Evolutionary conservation across 2,329 filamentous ascomycete genomes (phyloP).

Genomic region (Cylindrodendrum hubeiense): DNA sequence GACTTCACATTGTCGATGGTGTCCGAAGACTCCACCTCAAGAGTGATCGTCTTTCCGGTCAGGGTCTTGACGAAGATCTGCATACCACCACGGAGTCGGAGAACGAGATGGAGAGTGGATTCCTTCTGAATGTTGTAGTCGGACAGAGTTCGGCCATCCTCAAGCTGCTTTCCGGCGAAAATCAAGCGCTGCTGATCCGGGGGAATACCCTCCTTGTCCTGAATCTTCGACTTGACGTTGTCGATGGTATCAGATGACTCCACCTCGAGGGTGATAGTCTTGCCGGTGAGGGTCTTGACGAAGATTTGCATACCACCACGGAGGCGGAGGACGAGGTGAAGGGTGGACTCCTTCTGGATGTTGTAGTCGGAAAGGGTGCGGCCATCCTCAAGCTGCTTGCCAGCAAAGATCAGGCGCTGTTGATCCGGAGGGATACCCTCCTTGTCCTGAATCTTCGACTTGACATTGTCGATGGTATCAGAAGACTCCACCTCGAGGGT

Average conservation of each 20-base stretch:
- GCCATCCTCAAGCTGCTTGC: constrained; percentile 95
- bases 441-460: constrained; percentile 98
- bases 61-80: constrained; percentile 84
- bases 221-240: constrained; percentile 95
- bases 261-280: constrained; percentile 94
- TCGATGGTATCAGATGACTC: constrained; percentile 93
- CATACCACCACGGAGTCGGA: constrained; percentile 86
- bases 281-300: constrained; percentile 89
- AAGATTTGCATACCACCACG: constrained; percentile 93
- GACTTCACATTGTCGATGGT: constrained; percentile 98
- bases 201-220: constrained; percentile 93
- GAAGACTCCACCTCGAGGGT: constrained; percentile 90
- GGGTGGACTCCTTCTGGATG: constrained; percentile 92
- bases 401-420: constrained; percentile 94
- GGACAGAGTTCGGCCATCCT: constrained; percentile 89
- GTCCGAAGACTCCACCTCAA: constrained; percentile 89
- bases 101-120: constrained; percentile 83
- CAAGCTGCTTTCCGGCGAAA: constrained; percentile 93
- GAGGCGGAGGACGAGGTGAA: constrained; percentile 87
- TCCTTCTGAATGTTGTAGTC: constrained; percentile 99
- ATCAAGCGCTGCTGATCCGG: constrained; percentile 95
- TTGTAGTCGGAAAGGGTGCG: constrained; percentile 93
- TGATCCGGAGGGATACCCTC: constrained; percentile 96
- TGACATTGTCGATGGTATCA: constrained; percentile 96
- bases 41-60: constrained; percentile 94